Base-by-base conservation (phyloP, 75 land plant genomes). In the Isoetes taiwanensis region DNA sequence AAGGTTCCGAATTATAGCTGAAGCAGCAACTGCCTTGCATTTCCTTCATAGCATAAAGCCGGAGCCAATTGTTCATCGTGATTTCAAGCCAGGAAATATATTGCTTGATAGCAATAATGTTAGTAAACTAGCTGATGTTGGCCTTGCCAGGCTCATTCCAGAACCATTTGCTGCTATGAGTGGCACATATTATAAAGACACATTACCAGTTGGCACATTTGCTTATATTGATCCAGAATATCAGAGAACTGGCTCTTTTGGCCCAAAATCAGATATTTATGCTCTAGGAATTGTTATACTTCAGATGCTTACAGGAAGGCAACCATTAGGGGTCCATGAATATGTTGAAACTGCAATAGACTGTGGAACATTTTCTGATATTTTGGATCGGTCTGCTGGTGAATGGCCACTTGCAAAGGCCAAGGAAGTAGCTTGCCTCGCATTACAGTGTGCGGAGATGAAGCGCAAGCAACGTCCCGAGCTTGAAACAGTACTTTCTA, bases 171-270 rank as follows among this genome's bases (percentile, higher is more conserved):
- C 52, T 9, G 23, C 32, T 14, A 56, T 60, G 55, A 43, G 28
- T 10, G 28, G 41, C 12, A 64, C 79, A 3, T 42, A 58, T 26
- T 74, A 43, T 62, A 77, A 63, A 38, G 70, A 80, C 41, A 84
- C 81, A 0, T 72, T 55, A 14, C 85, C 74, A 16, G 81, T 68
- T 25, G 89, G 89, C 6, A 84, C 89, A 25, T 69, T 84, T 26
- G 85, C 78, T 35, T 83, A 83, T 61, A 80, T 83, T 3, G 86
- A 83, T 41, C 86, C 84, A 2, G 86, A 83, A 62, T 83, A 83
- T 57, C 86, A 83, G 48, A 67, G 86, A 42, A 83, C 75, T 16
- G 86, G 86, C 1, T 9, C 48, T 21, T 56, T 77, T 24, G 74
- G 80, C 8, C 64, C 86, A 12, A 77, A 74, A 34, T 83, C 80